Percentiles rank a stretch among this genome's conserved stretches.
Conservation (phyloP, 805 yeast genomes). For the Sugiyamaella lignohabitans region DNA sequence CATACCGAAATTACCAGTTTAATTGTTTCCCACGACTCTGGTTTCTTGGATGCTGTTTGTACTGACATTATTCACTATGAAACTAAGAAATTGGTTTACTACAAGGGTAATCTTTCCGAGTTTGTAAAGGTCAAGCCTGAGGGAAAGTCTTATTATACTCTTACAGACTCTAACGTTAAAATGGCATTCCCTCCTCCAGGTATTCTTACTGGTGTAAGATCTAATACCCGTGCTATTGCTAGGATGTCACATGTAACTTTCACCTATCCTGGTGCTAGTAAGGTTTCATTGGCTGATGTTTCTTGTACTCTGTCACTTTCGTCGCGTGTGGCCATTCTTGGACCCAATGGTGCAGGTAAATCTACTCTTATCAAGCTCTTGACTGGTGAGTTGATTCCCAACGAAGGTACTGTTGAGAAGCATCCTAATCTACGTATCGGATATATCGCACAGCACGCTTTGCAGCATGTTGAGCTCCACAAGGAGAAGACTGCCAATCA, state of each 20-base stretch:
- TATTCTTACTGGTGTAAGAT: slow-evolving; percentile 92
- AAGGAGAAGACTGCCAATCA: slow-evolving; percentile 97
- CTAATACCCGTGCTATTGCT: slow-evolving; percentile 90
- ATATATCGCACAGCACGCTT: slow-evolving; percentile 97
- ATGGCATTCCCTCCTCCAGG: slow-evolving; percentile 99
- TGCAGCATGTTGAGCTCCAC: slow-evolving; percentile 95
- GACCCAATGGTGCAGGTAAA: slow-evolving; percentile 99
- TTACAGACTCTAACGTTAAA: slow-evolving; percentile 85
- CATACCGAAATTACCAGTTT: slow-evolving; percentile 87
- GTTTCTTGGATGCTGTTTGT: slow-evolving; percentile 91
- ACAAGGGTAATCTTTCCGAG: slow-evolving; percentile 91
- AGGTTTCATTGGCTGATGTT: slow-evolving; percentile 72
- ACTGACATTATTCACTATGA: slow-evolving; percentile 96
- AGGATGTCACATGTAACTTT: slow-evolving; percentile 80
- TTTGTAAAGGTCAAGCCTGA: slow-evolving; percentile 91
- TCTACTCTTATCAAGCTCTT: slow-evolving; percentile 89
- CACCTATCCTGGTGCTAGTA: slow-evolving; percentile 80
- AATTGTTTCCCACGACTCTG: slow-evolving; percentile 97
- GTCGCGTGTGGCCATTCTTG: slow-evolving; percentile 94
- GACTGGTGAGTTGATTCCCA: slow-evolving; percentile 87
- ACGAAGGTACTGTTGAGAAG: slow-evolving; percentile 86
- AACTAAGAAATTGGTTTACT: slow-evolving; percentile 86
- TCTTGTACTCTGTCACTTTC: slow-evolving; percentile 89
- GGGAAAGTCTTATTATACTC: slow-evolving; percentile 91
- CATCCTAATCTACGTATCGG: slow-evolving; percentile 98